Conservation (phyloP, 1,284 basidiomycete species). For the Sporisorium graminicola region DNA sequence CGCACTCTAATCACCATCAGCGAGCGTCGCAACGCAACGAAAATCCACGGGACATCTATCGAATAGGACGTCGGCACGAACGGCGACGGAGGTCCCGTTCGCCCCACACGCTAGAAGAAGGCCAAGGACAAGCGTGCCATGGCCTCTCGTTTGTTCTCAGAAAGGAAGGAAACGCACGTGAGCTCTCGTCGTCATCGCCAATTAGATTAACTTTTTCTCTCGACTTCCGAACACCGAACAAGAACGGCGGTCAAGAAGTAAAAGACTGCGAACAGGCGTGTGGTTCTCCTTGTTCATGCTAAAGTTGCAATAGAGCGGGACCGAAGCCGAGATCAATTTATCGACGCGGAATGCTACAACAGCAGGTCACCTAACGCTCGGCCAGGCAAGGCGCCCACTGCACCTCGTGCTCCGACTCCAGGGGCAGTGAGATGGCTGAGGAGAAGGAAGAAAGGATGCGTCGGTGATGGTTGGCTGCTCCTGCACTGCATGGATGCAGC, state of each 20-base stretch:
- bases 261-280: background rate
- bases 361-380: background rate
- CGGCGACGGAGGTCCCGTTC: background rate
- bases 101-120: background rate
- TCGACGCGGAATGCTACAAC: background rate
- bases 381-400: slow-evolving; percentile 5
- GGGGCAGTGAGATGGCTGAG: background rate
- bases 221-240: background rate
- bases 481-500: no score
- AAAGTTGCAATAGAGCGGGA: slow-evolving; percentile 1
- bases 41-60: no score
- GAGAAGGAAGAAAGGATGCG: background rate
- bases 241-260: background rate
- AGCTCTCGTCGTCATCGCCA: no score
- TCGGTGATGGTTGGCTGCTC: background rate
- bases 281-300: background rate
- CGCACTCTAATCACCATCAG: background rate
- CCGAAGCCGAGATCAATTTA: slow-evolving; percentile 1
- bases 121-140: background rate
- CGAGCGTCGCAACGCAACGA: background rate
- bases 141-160: background rate
- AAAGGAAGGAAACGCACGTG: background rate
- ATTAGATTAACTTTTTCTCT: background rate
- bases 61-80: no score
- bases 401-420: background rate